phyloP scores from a whole-genome alignment of 805 yeast species.

The Spathaspora hagerdaliae region DNA sequence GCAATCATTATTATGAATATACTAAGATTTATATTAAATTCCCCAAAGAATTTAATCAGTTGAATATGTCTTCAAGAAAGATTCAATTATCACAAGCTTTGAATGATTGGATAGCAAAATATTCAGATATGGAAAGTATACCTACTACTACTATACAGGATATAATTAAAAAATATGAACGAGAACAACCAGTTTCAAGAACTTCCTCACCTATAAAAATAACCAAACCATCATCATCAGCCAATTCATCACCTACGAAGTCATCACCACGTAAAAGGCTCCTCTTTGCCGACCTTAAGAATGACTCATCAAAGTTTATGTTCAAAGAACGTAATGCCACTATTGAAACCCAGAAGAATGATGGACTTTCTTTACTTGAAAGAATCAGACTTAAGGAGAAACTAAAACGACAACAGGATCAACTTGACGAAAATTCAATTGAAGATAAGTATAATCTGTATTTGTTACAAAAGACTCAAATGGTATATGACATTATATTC shows the following conservation, averaged over 20 bases:
- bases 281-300: constrained; percentile 19
- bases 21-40: constrained; percentile 5
- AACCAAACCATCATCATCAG: not conserved
- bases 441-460: constrained; percentile 17
- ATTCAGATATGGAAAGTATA: constrained; percentile 10
- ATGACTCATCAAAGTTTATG: constrained; percentile 31
- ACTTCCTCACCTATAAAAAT: constrained; percentile 9
- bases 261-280: constrained; percentile 5
- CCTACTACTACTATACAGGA: not conserved
- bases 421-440: constrained; percentile 12
- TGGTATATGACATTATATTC: constrained; percentile 32
- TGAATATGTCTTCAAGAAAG: constrained; percentile 12
- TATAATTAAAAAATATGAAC: not conserved
- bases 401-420: constrained; percentile 11
- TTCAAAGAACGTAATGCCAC: constrained; percentile 26
- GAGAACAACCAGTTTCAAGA: not conserved
- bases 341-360: constrained; percentile 12
- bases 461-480: constrained; percentile 23
- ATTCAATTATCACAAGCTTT: constrained; percentile 11
- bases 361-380: constrained; percentile 32
- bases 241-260: constrained; percentile 8
- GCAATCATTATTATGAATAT: constrained; percentile 7
- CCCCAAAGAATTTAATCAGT: not conserved
- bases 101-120: constrained; percentile 18
- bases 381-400: constrained; percentile 35